These are phyloP conservation scores for Tetraselmis chui DNA, from an alignment of 139 green algal species.

Conservation along the genomic window DNA sequence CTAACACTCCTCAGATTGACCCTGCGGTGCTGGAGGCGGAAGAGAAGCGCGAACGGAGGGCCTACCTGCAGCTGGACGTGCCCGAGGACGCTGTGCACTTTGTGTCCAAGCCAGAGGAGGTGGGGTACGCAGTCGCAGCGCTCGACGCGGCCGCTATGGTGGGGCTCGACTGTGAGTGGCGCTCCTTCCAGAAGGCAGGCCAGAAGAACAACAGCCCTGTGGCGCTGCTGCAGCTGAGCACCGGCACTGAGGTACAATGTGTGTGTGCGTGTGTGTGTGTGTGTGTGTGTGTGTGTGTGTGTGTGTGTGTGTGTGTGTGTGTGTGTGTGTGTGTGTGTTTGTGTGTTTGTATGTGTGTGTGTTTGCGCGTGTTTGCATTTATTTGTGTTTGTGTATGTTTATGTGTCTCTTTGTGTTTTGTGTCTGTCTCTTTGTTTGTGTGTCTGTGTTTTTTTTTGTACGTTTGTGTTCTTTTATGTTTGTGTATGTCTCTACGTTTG, in stretches of 20 bases:
- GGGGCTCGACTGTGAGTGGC: slow-evolving; percentile 70
- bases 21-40: slow-evolving; percentile 32
- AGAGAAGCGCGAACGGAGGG: slow-evolving; percentile 10
- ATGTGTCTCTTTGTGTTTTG: no score
- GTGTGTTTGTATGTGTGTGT: no score
- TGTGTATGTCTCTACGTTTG: no score
- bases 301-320: no score
- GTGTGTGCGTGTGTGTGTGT: neutral
- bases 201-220: neutral
- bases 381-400: no score
- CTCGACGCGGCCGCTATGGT: slow-evolving; percentile 28
- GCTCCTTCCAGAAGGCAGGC: slow-evolving; percentile 15
- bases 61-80: slow-evolving; percentile 46
- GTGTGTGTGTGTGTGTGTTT: no score
- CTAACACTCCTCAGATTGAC: slow-evolving; percentile 17
- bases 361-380: no score
- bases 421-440: no score
- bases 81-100: slow-evolving; percentile 15
- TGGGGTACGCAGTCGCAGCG: slow-evolving; percentile 8
- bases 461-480: no score
- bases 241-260: neutral
- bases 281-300: no score
- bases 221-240: slow-evolving; percentile 31
- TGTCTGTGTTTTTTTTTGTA: no score
- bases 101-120: slow-evolving; percentile 5